A percentile compares a stretch with the other conserved stretches of the same genome.
Conservation (phyloP, 2,329 filamentous ascomycete genomes). For the Diaporthe citrichinensis region DNA sequence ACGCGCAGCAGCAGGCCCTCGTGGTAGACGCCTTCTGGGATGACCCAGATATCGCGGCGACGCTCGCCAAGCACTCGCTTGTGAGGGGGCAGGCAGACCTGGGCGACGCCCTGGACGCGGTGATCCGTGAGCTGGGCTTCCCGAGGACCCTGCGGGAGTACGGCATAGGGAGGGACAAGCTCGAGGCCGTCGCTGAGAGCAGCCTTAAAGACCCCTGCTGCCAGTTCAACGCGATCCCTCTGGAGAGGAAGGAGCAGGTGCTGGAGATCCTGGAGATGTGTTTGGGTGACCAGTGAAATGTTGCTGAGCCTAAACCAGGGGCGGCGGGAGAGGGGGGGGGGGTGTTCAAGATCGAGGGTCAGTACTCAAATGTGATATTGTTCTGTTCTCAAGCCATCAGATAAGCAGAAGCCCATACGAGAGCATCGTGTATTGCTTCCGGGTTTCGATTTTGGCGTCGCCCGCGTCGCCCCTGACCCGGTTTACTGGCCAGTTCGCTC, state of each 20-base stretch:
- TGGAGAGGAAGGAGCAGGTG: conserved; percentile 60
- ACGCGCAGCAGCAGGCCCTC: conserved; percentile 55
- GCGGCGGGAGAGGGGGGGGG: too few relatives aligned
- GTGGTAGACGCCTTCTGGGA: conserved; percentile 55
- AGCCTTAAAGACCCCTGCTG: conserved; percentile 61
- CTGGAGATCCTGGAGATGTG: conserved; percentile 62
- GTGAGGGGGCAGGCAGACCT: conserved; percentile 54
- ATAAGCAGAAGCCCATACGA: neutral
- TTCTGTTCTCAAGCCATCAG: neutral
- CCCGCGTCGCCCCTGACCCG: neutral
- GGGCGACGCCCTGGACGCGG: conserved; percentile 61
- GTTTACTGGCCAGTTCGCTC: neutral
- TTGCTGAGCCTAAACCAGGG: conserved; percentile 49
- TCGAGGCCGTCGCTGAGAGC: conserved; percentile 60
- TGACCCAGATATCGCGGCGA: conserved; percentile 50
- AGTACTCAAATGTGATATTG: conserved; percentile 49
- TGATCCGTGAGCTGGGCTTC: conserved; percentile 64
- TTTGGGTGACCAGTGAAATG: conserved; percentile 44
- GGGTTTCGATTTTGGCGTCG: neutral
- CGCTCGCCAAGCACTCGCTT: conserved; percentile 49
- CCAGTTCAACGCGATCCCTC: conserved; percentile 60
- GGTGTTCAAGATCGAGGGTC: neutral
- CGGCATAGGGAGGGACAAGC: conserved; percentile 59
- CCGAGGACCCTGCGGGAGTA: conserved; percentile 63
- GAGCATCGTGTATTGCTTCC: too few relatives aligned